Evolutionary conservation across 352 stramenopile genomes (phyloP), one percentile per base, ranked within the genome.

Genomic region (Blastocystis sp.): DNA sequence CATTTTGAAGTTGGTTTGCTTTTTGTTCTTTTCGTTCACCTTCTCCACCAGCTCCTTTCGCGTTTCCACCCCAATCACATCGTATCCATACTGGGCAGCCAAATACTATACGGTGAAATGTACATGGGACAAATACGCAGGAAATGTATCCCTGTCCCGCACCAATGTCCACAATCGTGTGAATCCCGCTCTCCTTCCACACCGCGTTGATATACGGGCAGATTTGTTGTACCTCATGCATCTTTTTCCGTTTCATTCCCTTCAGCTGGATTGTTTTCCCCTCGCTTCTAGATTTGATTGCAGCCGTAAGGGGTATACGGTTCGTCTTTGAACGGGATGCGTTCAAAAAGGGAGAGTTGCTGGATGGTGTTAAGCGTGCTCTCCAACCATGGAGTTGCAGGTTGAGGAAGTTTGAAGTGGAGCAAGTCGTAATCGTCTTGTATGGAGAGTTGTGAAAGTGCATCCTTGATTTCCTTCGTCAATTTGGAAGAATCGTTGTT

Each of bases 141-240:
- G 34, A 57, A 10, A 84, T 84, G 54, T 84, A 84, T 34, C 74
- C 74, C 43, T 84, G 74, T 34, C 74, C 74, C 45, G 74, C 74
- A 54, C 74, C 74, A 28, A 84, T 84, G 17, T 84, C 74, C 4
- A 84, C 54, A 45, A 84, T 84, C 10, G 74, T 84, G 1, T 84
- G 45, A 7, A 84, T 34, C 3, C 17, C 21, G 17, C 48, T 66
- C 6, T 61, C 34, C 42, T 59, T 63, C 74, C 74, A 84, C 14
- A 84, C 24, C 3, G 54, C 54, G 57, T 84, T 21, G 54, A 84
- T 66, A 52, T 48, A 64, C 21, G 74, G 74, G 43, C 74, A 84
- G 9, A 84, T 84, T 68, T 84, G 45, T n/a, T n/a, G 54, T 24
- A 84, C 74, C 48, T 84, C 74, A n/a, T 84, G 74, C 34, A 63